A percentile compares a stretch with the other conserved stretches of the same genome.
Evolutionary conservation across 2,329 filamentous ascomycete species (phyloP).

Genomic region (Curvularia verruculosa): DNA sequence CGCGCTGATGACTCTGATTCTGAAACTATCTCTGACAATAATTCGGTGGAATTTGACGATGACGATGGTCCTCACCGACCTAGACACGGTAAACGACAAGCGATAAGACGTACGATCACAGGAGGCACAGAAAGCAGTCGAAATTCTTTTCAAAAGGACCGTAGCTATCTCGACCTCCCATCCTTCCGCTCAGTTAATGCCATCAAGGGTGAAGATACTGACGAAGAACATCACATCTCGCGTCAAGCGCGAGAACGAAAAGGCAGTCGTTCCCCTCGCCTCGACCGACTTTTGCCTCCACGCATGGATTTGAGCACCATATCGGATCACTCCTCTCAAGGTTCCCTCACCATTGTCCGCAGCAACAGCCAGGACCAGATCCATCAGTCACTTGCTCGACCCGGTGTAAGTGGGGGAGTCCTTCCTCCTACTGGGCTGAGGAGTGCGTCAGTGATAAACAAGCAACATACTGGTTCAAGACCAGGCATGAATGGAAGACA

Average conservation of each 20-base stretch:
- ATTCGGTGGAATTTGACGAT: constrained; percentile 45
- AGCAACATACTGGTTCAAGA: constrained; percentile 40
- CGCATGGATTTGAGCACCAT: constrained; percentile 54
- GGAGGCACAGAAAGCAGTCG: constrained; percentile 30
- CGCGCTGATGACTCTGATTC: constrained; percentile 52
- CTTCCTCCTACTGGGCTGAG: constrained; percentile 42
- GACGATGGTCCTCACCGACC: constrained; percentile 26
- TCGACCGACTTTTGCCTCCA: constrained; percentile 56
- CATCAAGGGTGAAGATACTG: constrained; percentile 27
- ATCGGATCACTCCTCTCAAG: constrained; percentile 30
- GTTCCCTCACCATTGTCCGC: constrained; percentile 30
- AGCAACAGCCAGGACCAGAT: constrained; percentile 37
- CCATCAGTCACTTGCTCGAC: constrained; percentile 39
- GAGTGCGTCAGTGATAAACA: constrained; percentile 17
- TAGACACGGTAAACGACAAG: constrained; percentile 24
- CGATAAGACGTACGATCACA: constrained; percentile 43
- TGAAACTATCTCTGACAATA: constrained; percentile 55
- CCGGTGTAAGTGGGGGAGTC: constrained; percentile 37
- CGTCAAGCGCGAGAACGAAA: constrained; percentile 50
- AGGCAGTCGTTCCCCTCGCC: constrained; percentile 50
- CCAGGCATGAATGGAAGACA: constrained; percentile 53
- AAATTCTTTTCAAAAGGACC: constrained; percentile 32
- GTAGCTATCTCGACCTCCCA: constrained; percentile 45
- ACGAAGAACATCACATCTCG: constrained; percentile 49
- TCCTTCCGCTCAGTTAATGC: constrained; percentile 42